Conservation (phyloP, 2,329 filamentous ascomycete species). For the Trichoderma atroviride region DNA sequence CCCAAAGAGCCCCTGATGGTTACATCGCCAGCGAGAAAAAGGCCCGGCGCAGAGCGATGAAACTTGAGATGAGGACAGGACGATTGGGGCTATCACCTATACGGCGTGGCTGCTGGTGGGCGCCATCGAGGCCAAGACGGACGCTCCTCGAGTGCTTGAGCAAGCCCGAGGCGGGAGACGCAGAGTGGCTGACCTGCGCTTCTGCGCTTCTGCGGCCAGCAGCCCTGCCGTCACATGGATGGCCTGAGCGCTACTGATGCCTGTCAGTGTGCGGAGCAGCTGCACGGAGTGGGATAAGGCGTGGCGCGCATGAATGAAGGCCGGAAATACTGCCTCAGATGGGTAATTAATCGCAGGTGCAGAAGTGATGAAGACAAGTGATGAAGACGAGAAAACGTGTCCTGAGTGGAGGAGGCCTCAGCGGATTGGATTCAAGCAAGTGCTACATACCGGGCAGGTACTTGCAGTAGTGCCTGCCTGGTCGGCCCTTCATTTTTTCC, state of each 20-base stretch:
- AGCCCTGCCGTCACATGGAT: slow-evolving; percentile 20
- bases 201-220: neutral
- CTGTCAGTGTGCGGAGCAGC: slow-evolving; percentile 5
- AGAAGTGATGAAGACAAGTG: neutral
- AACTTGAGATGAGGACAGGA: slow-evolving; percentile 20
- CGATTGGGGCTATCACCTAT: neutral
- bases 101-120: neutral
- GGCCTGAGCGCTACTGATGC: slow-evolving; percentile 4
- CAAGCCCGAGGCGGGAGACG: neutral
- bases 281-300: slow-evolving; percentile 7
- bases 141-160: neutral
- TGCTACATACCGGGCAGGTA: neutral
- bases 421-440: neutral
- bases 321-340: slow-evolving; percentile 20
- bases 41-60: slow-evolving; percentile 31
- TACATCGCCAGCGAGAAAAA: slow-evolving; percentile 33
- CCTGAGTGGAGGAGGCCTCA: slow-evolving; percentile 18
- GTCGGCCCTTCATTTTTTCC: neutral
- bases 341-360: slow-evolving; percentile 17
- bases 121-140: neutral
- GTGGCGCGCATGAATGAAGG: slow-evolving; percentile 18
- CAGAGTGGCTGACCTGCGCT: neutral
- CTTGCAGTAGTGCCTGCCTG: neutral
- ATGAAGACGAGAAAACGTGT: slow-evolving; percentile 11
- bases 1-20: slow-evolving; percentile 32